Evolutionary conservation across 2,329 filamentous ascomycete species (phyloP), one percentile per base, ranked within the genome.

Genomic region (Claviceps pazoutovae): DNA sequence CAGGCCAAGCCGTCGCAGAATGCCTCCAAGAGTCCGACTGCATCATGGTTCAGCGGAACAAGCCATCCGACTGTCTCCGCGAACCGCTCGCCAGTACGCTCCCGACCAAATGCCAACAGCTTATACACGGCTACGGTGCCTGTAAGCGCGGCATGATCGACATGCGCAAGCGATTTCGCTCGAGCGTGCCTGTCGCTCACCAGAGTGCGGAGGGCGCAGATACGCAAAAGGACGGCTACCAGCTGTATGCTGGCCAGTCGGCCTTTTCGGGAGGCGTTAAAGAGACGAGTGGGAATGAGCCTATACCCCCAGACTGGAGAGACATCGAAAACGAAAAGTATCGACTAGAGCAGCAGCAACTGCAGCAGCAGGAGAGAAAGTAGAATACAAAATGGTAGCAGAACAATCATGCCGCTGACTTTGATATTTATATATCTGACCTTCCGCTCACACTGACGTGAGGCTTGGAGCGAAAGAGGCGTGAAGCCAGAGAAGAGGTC

Each of bases 21-120:
- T 98, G 93, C 72, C 88, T 98, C 58, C 90, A 96, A 68, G 82
- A 95, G 69, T 95, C 88, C 62, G 91, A 97, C 69, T 98, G 93
- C 70, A 86, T 98, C 62, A 89, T 97, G 82, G 77, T 95, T 54
- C 77, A 96, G 55, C 88, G 90, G 53, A 83, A 96, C 74, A 80
- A 78, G 8, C 88, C 93, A 21, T 76, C 84, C 66, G 91, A 96
- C 64, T 98, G 93, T 69, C 81, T 98, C 46, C 85, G 87, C 48
- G 76, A 83, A 17, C 91, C 91, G 3, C 82, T 95, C 56, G 75
- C 82, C 66, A 83, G 93, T 56, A 84, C 83, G 6, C 82, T 98
- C 14, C 91, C 93, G 19, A 83, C 79, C 23, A 83, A 85, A 69
- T 98, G 93, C 71, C 88, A 91, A 66, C 91, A 96, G 69, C 78